A percentile compares a stretch with the other conserved stretches of the same genome.
phyloP scores from a whole-genome alignment of 1,139 yeast species.

The Casaregolazyma suthepensis region DNA sequence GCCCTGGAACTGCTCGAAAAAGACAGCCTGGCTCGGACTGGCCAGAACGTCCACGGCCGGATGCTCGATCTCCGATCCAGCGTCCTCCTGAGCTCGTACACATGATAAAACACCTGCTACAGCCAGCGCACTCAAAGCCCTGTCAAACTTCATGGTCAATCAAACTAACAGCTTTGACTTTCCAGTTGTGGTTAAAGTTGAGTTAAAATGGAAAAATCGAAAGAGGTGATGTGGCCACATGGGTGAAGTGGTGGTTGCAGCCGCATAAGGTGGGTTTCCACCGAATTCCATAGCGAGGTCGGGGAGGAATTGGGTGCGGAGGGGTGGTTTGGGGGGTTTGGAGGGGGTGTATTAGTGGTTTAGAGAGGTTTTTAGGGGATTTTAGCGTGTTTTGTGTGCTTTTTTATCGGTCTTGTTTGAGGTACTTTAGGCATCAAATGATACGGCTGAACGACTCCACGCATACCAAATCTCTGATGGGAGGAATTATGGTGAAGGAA shows the following conservation, averaged over 20 bases:
- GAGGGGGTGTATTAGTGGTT: neutral
- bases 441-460: neutral
- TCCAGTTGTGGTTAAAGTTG: neutral
- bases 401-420: neutral
- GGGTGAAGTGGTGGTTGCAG: neutral
- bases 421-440: neutral
- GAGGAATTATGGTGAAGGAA: too few species aligned
- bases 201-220: neutral
- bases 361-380: neutral
- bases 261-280: neutral
- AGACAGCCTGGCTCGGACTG: conserved; percentile 35
- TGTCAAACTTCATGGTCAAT: neutral
- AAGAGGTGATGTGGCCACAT: neutral
- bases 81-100: conserved; percentile 9
- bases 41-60: conserved; percentile 21
- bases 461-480: neutral
- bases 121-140: neutral
- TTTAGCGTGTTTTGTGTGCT: neutral
- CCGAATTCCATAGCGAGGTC: neutral
- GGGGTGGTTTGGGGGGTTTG: neutral
- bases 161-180: neutral
- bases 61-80: conserved; percentile 21
- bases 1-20: conserved; percentile 62
- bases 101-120: neutral
- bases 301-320: neutral